These are phyloP conservation scores for Phytophthora pistaciae DNA, from an alignment of 352 stramenopile genomes.

Conservation along the genomic window DNA sequence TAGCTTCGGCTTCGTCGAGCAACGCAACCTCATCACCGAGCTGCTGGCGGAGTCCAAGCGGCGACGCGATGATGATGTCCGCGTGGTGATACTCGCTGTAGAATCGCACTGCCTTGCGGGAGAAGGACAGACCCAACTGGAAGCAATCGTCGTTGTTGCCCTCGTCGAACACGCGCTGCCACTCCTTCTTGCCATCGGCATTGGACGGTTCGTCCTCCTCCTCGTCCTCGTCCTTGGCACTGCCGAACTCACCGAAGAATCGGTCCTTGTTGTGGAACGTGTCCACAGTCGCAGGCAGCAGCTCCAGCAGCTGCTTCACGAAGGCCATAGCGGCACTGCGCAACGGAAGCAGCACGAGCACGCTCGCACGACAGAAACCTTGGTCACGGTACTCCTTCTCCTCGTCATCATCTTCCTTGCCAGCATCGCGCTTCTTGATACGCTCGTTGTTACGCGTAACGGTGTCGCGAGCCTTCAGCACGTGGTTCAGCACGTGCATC, in stretches of 20 bases:
- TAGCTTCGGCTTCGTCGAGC: constrained; percentile 38
- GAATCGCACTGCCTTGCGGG: constrained; percentile 71
- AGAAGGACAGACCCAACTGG: constrained; percentile 78
- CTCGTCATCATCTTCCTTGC: constrained; percentile 37
- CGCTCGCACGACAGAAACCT: constrained; percentile 73
- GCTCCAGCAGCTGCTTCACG: constrained; percentile 68
- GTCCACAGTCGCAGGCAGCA: constrained; percentile 64
- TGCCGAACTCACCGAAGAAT: constrained; percentile 73
- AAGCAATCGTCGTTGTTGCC: constrained; percentile 89
- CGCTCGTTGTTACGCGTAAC: constrained; percentile 78
- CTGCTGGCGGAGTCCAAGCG: constrained; percentile 73
- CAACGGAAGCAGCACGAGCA: constrained; percentile 77
- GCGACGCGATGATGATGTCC: constrained; percentile 81
- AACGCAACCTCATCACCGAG: constrained; percentile 73
- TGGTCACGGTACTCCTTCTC: constrained; percentile 86
- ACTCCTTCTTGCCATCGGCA: constrained; percentile 62
- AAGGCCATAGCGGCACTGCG: constrained; percentile 71
- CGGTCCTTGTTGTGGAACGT: constrained; percentile 84
- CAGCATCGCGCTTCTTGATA: constrained; percentile 51
- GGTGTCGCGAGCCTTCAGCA: constrained; percentile 80
- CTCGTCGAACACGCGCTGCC: constrained; percentile 74
- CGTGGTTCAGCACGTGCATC: constrained; percentile 85
- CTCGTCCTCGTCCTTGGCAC: constrained; percentile 26
- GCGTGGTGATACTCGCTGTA: constrained; percentile 85
- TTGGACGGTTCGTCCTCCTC: constrained; percentile 21